Evolutionary conservation across 2,329 filamentous ascomycete genomes (phyloP), one percentile per base, ranked within the genome.

Genomic region (Sporothrix humicola): DNA sequence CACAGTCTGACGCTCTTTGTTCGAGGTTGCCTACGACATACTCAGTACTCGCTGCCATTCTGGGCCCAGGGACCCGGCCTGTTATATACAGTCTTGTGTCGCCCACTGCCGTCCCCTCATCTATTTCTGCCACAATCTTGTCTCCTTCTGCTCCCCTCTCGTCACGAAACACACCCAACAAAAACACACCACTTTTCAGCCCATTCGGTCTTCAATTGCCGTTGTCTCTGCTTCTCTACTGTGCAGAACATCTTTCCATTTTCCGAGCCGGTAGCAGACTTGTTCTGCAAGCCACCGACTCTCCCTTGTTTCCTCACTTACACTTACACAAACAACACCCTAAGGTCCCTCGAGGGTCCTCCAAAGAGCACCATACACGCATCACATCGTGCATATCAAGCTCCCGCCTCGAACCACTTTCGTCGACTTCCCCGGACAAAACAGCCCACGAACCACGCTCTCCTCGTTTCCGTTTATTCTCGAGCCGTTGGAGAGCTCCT

Each of bases 241-340:
- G 61, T 46, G 48, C 31, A 58, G 7, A 72, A 31, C 52, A 10
- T 59, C 2, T 17, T 1, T 17, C 44, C 23, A 59, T 23, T 44
- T 50, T 37, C 31, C 65, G n/a, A 15, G 17, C n/a, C 61, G 68
- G 42, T 68, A 59, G 72, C 72, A 73, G 72, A 73, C 69, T 72
- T 17, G 69, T 69, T 72, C 73, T 74, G 73, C 73, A 56, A 54
- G 61, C 72, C 58, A 59, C 37, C 69, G 0, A 17, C 58, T 44
- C 56, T 61, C 56, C 56, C 56, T 59, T 59, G 31, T 56, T 23
- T 56, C 17, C 23, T 56, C 10, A 59, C 26, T 26, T 37, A 37
- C 56, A 37, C 31, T 26, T 23, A 6, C 23, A 10, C 54, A 12
- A 65, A 65, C 23, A 9, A n/a, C 46, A 31, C 23, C 17, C 37